A percentile compares a stretch with the other conserved stretches of the same genome.
Evolutionary conservation across 345 rosid species (phyloP).

Genomic region (Psidium friedrichsthalianum): DNA sequence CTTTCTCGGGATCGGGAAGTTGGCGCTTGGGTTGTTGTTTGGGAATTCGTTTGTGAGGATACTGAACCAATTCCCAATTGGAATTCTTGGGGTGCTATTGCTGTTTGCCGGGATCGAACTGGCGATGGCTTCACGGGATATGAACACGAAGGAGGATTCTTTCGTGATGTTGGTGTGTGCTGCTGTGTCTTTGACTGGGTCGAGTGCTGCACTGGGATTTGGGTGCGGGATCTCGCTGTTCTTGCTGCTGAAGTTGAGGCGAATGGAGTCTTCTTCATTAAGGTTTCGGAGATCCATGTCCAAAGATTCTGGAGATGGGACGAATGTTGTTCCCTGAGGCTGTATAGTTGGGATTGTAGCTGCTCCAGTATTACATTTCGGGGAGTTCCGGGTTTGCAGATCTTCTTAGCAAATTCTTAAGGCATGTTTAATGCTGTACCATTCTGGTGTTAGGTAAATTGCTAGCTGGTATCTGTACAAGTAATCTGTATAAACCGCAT

Average conservation of each 20-base stretch:
- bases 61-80: conserved; percentile 60
- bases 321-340: not conserved
- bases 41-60: conserved; percentile 82
- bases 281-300: not conserved
- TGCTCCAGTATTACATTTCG: not conserved
- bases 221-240: conserved; percentile 62
- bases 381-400: not conserved
- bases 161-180: conserved; percentile 83
- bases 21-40: conserved; percentile 56
- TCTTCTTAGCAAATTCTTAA: not conserved
- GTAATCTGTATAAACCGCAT: not conserved
- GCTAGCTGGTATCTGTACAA: not conserved
- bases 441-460: not conserved
- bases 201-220: conserved; percentile 86
- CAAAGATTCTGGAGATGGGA: conserved; percentile 2
- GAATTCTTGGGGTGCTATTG: conserved; percentile 76
- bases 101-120: conserved; percentile 78
- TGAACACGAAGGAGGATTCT: conserved; percentile 62
- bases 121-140: conserved; percentile 81
- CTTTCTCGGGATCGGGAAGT: conserved; percentile 57
- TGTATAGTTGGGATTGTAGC: not conserved
- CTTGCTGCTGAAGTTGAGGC: conserved; percentile 61
- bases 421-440: not conserved
- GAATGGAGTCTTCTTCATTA: conserved; percentile 22
- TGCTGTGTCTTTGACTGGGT: conserved; percentile 75